Base-by-base conservation (phyloP, 2,329 filamentous ascomycete species). In the Fonsecaea pedrosoi region DNA sequence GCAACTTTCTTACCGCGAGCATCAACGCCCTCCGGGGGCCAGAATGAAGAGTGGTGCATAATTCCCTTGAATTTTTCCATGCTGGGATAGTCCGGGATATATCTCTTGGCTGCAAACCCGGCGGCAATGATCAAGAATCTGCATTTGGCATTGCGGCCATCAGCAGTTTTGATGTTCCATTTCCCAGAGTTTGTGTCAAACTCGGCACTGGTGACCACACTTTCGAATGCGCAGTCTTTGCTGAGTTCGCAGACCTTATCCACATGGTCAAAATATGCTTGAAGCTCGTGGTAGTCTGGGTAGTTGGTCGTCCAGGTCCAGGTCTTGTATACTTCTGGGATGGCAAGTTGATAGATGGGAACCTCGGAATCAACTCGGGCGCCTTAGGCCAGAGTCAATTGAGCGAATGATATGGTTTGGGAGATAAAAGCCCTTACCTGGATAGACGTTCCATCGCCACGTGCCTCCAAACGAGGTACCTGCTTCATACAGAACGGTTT, bases 21-120 rank as follows among this genome's bases (percentile, higher is more conserved):
- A 60, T 85, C 80, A n/a, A 89, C 79, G 4, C 84, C 80, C 3
- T 82, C 77, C 3, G 82, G 38, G 0, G 87, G 86, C 87, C 87
- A 89, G 74, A 85, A 85, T 0, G 85, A 86, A 0, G 85, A 85
- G 74, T 89, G 87, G 71, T 87, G 82, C 12, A 88, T 82, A 15
- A 81, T 75, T 21, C 88, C 88, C 64, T 86, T 81, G 80, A 88
- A 90, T 34, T 21, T 86, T 8, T 77, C 82, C 68, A 89, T 81
- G 12, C 87, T 87, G 10, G 82, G 81, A 82, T 85, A 89, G 63
- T 71, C 70, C 0, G 88, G 87, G 45, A 87, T 83, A 69, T 89
- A 84, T n/a, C 86, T 79, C 73, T 86, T 87, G 1, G 87, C 84
- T 0, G 87, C 82, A 40, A 83, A 82, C 0, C 85, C 85, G 1